These are phyloP conservation scores for Syzygium grande DNA, from an alignment of 345 rosid species.

Conservation along the genomic window DNA sequence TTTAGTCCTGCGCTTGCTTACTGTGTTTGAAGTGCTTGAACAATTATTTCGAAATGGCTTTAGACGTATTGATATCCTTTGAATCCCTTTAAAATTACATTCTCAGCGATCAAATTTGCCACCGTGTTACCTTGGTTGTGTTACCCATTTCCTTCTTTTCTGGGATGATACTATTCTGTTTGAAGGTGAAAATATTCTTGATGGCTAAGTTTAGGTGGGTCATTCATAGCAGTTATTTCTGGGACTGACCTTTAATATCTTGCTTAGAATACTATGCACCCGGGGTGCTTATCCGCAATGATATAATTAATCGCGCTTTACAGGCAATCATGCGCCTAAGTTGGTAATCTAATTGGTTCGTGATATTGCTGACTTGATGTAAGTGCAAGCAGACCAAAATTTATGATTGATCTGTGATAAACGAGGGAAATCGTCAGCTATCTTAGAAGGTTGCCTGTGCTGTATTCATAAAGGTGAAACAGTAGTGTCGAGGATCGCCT, in stretches of 20 bases:
- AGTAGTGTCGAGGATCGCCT: too few relatives aligned
- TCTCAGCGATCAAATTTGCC: not conserved
- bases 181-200: not conserved
- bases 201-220: not conserved
- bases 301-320: not conserved
- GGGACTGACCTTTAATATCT: not conserved
- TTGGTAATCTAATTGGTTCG: not conserved
- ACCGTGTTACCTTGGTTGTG: not conserved
- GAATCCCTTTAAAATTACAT: not conserved
- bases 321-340: not conserved
- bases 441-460: too few relatives aligned
- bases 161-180: not conserved
- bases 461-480: too few relatives aligned
- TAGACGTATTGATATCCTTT: not conserved
- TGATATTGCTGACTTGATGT: not conserved
- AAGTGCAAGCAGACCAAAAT: not conserved
- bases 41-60: not conserved
- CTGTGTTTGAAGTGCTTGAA: not conserved
- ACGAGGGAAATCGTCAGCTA: not conserved
- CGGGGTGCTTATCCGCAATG: not conserved
- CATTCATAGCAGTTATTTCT: not conserved
- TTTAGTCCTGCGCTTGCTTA: not conserved
- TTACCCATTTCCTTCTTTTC: not conserved
- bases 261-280: not conserved
- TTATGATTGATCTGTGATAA: not conserved